Conservation (phyloP, 176 grass and related monocot species). For the Ananas comosus region DNA sequence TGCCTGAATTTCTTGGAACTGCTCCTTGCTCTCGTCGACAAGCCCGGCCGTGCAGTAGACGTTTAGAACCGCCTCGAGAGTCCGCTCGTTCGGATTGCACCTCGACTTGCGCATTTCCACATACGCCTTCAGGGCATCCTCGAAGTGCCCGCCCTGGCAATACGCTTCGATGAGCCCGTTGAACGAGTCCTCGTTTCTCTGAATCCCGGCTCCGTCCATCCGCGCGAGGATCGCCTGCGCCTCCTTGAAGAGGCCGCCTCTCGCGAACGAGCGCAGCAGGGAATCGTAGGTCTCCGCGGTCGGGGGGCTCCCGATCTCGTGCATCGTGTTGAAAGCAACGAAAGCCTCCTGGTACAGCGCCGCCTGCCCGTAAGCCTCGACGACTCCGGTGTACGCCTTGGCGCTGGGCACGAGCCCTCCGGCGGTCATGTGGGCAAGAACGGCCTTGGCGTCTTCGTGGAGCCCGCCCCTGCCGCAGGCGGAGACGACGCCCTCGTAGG, state of each 20-base stretch:
- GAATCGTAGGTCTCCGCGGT: constrained; percentile 71
- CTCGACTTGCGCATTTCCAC: constrained; percentile 90
- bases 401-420: constrained; percentile 73
- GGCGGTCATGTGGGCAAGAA: constrained; percentile 56
- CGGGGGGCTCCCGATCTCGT: constrained; percentile 74
- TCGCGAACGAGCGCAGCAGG: constrained; percentile 56
- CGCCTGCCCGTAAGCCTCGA: constrained; percentile 78
- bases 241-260: constrained; percentile 85
- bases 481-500: constrained; percentile 71
- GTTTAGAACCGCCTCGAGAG: constrained; percentile 73
- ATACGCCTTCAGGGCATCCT: constrained; percentile 68
- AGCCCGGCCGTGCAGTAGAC: constrained; percentile 84
- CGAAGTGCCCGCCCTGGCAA: constrained; percentile 67
- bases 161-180: constrained; percentile 79
- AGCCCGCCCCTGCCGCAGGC: constrained; percentile 89
- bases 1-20: constrained; percentile 74
- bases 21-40: constrained; percentile 83
- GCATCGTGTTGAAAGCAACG: constrained; percentile 94
- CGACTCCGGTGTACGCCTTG: constrained; percentile 75
- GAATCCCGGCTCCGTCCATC: constrained; percentile 73
- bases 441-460: constrained; percentile 77
- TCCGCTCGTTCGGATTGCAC: constrained; percentile 70
- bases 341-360: constrained; percentile 68
- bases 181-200: constrained; percentile 66
- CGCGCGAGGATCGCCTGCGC: constrained; percentile 51